Evolutionary conservation across 164 flowering plant genomes (phyloP), one percentile per base, ranked within the genome.

Genomic region (Liriodendron chinense): DNA sequence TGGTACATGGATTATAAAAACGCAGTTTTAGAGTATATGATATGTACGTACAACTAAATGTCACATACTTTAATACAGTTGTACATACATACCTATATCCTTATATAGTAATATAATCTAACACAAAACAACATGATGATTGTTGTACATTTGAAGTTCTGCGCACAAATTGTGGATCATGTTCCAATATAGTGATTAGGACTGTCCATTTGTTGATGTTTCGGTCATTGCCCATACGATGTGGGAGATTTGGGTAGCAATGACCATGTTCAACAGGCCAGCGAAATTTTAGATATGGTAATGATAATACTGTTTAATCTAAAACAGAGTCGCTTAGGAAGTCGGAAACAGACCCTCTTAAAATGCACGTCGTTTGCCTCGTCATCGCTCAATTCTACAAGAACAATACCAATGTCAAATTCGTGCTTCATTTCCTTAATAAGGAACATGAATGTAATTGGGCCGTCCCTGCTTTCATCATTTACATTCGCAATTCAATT

Each of bases 351-450:
- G 6, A 94, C 99, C 98, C 89, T 88, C 80, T 94, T 96, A 80
- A 96, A 96, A 74, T 86, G 85, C 78, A 96, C 90, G 84, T 96
- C 99, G 81, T 96, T 97, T 1, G 90, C 83, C 81, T 94, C 98
- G 77, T 85, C 96, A 73, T 82, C 85, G 78, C 90, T 86, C 74
- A 96, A 77, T 80, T 90, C 99, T 96, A 93, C 88, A 89, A 65
- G 71, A 65, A 74, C 67, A 75, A 73, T 22, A 73, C 16, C 34
- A 9, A 62, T 47, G 21, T 76, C 16, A 72, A 67, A 69, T 73
- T 71, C 6, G 13, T 20, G 13, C n/a, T n/a, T 53, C 47, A 10
- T 61, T 7, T 26, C 25, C 22, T 1, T 20, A 10, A 53, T 53
- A 16, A 53, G 59, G 2, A 16, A 53, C 59, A 1, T 16, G 3